Evolutionary conservation across 2,329 filamentous ascomycete species (phyloP), one percentile per base, ranked within the genome.

Genomic region (Mariannaea elegans): DNA sequence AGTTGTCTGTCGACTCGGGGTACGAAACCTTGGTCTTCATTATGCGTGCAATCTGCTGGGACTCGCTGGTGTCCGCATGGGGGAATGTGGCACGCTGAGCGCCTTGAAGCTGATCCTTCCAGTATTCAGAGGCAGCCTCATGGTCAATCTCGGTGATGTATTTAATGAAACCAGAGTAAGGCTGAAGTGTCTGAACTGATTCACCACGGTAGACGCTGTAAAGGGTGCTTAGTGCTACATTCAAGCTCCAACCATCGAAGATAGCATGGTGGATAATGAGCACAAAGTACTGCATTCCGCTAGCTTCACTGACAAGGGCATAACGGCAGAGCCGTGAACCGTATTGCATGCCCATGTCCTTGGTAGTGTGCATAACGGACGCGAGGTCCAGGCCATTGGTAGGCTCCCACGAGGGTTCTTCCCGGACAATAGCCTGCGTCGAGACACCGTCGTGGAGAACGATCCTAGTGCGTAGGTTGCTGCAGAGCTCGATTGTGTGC

Each of bases 41-140:
- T 72, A 70, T 45, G 84, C 76, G 59, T n/a, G n/a, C n/a, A n/a
- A n/a, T n/a, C n/a, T n/a, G n/a, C n/a, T n/a, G n/a, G n/a, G n/a
- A 81, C 80, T 55, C 81, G 75, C 62, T 83, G 79, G 1, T 84
- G 70, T 72, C 4, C 78, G 76, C 52, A 81, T 78, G 56, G 80
- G 80, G 4, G 76, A 75, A 7, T 75, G 68, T 38, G 72, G 77
- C 0, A 80, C 77, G n/a, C 39, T 49, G 7, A 81, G 71, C 47
- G 3, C 47, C 34, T 19, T 14, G 19, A 1, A 50, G 9, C 27
- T 50, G 47, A 29, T 32, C 36, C 14, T 29, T 23, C 47, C 34
- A 50, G 16, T 50, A 50, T 6, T 14, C n/a, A 19, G 24, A 19
- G 10, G 47, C 47, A 24, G 23, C 8, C 3, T 3, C 2, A 13